Conservation (phyloP, 768 basidiomycete genomes). For the Punctularia strigosozonata region DNA sequence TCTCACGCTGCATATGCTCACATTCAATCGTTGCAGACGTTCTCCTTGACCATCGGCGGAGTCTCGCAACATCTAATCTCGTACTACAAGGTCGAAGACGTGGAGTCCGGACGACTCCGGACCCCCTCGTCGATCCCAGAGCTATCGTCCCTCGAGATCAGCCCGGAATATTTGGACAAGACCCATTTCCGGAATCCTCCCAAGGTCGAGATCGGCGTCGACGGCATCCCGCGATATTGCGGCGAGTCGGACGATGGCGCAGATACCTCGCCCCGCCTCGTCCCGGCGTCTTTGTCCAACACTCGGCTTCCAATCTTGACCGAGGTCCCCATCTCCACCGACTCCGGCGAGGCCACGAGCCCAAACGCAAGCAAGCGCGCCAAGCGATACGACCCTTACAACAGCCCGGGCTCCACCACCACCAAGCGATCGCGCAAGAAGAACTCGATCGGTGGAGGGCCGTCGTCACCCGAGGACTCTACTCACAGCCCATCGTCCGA, state of each 20-base stretch:
- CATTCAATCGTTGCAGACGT: constrained; percentile 63
- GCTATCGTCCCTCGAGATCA: constrained; percentile 76
- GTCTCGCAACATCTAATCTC: constrained; percentile 89
- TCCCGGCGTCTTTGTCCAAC: constrained; percentile 15
- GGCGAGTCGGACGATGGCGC: constrained; percentile 70
- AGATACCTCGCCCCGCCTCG: constrained; percentile 20
- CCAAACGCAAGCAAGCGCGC: neutral
- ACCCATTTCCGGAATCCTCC: constrained; percentile 88
- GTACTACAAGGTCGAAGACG: constrained; percentile 90
- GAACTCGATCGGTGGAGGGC: too few relatives aligned
- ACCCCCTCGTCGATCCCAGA: constrained; percentile 84
- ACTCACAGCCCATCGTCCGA: too few relatives aligned
- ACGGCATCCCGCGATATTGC: constrained; percentile 73
- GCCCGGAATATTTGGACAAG: constrained; percentile 78
- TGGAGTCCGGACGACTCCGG: constrained; percentile 77
- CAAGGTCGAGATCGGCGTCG: constrained; percentile 73
- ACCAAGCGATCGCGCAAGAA: neutral
- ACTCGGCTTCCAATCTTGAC: constrained; percentile 9
- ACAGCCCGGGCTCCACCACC: neutral
- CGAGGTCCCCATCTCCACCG: constrained; percentile 6
- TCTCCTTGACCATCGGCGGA: constrained; percentile 77
- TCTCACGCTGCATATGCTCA: too few relatives aligned
- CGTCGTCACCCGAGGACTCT: too few relatives aligned
- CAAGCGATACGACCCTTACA: neutral
- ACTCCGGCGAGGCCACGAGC: neutral